Base-by-base conservation (phyloP, 2,329 filamentous ascomycete species). In the Thelonectria blattea region DNA sequence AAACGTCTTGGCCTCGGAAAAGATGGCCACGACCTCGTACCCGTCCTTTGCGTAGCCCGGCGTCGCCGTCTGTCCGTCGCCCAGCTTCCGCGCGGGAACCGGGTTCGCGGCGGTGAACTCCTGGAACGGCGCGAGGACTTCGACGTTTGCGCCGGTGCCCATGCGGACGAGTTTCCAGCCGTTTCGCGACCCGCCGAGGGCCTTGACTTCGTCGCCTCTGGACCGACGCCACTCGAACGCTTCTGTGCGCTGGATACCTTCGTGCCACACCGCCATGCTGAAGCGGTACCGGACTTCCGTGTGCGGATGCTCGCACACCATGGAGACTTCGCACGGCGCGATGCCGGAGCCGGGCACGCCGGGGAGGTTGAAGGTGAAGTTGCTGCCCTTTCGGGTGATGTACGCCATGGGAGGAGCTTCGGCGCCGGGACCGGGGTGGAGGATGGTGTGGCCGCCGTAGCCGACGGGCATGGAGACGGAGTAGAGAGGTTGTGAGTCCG, bases 151-250 rank as follows among this genome's bases (percentile, higher is more conserved):
- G 15, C 30, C 8, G 6, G 42, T 54, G 7, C 56, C 62, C 4
- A 66, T 46, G 10, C 59, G 53, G 6, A 65, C 61, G 15, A 65
- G 61, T 56, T 68, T 62, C 58, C 62, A 66, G 10, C 68, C 62
- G 46, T 52, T 52, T 18, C 60, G 32, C 2, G 61, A 63, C 3
- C 52, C 55, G 2, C 66, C 65, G 8, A 64, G 24, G 10, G 61
- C 63, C 51, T 56, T 63, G 7, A 66, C 60, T 42, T 68, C 65
- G 12, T 50, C 32, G 1, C 62, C 65, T 2, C 46, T 50, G 5
- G 62, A 66, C 5, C 52, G 59, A n/a, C 68, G 63, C 59, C 57
- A 57, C 39, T 62, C 46, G 27, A 69, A 70, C 2, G 56, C 37
- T 11, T 66, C 68, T 11, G 55, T 57, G 6, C 56, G 39, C 1